Evolutionary conservation across 345 rosid species (phyloP).

Genomic region (Cardiospermum halicacabum): DNA sequence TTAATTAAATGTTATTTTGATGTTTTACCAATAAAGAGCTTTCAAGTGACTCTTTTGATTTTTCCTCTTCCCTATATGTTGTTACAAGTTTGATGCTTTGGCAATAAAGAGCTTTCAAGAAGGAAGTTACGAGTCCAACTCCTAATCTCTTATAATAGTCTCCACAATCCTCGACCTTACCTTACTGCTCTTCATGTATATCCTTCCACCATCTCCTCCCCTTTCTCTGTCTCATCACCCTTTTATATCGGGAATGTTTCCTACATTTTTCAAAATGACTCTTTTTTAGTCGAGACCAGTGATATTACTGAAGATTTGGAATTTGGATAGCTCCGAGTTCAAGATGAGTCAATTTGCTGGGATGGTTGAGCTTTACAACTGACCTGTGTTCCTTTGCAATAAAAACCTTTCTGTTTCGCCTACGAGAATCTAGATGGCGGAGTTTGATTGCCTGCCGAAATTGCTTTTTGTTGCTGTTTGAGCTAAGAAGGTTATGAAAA

Average conservation of each 20-base stretch:
- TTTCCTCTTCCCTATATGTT: too few relatives aligned
- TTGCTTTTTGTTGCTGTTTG: slow-evolving; percentile 72
- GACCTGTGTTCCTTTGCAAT: slow-evolving; percentile 89
- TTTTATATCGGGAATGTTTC: slow-evolving; percentile 61
- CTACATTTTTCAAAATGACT: slow-evolving; percentile 78
- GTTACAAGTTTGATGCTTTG: too few relatives aligned
- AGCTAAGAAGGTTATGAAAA: slow-evolving; percentile 64
- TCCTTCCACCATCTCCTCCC: slow-evolving; percentile 17
- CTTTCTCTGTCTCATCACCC: too few relatives aligned
- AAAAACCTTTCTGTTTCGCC: slow-evolving; percentile 97
- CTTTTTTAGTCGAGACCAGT: slow-evolving; percentile 37
- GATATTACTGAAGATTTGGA: slow-evolving; percentile 41
- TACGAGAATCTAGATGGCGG: slow-evolving; percentile 90
- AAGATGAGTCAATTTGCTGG: slow-evolving; percentile 58
- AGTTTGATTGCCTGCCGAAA: slow-evolving; percentile 98
- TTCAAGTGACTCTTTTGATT: too few relatives aligned
- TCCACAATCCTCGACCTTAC: slow-evolving; percentile 51
- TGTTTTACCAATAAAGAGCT: too few relatives aligned
- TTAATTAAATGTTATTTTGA: too few relatives aligned
- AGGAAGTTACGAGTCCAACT: too few relatives aligned
- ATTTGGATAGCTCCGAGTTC: slow-evolving; percentile 83
- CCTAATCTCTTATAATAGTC: slow-evolving; percentile 61
- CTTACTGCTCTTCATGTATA: slow-evolving; percentile 44
- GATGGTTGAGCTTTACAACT: slow-evolving; percentile 75
- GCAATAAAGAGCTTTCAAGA: too few relatives aligned